phyloP scores from a whole-genome alignment of 176 grass and related monocot genomes.

The Chrysopogon serrulatus region DNA sequence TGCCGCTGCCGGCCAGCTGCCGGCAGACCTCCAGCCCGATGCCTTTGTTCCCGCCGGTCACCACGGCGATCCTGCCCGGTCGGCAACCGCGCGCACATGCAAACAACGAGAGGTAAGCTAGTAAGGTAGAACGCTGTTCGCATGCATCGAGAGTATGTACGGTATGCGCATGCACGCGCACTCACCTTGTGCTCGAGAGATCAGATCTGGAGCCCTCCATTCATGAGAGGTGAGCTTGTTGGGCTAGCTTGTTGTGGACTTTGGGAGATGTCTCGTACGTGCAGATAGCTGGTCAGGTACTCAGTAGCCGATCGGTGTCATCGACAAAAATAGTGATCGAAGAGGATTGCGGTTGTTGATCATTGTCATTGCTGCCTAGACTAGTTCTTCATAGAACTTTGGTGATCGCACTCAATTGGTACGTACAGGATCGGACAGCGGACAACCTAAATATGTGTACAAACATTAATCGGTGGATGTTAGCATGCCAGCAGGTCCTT shows the following conservation, averaged over 20 bases:
- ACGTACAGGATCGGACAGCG: background rate
- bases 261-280: background rate
- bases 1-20: constrained; percentile 25
- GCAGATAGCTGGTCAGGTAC: background rate
- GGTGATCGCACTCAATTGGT: background rate
- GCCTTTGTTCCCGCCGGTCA: constrained; percentile 51
- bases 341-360: background rate
- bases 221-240: background rate
- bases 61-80: constrained; percentile 31
- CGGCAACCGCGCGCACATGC: background rate
- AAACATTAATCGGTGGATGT: background rate
- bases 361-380: background rate
- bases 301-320: background rate
- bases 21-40: constrained; percentile 47
- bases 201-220: background rate
- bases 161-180: no score
- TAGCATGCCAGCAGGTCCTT: background rate
- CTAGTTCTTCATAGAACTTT: background rate
- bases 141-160: background rate
- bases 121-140: background rate
- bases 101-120: no score
- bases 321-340: background rate
- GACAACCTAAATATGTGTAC: no score
- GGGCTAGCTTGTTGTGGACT: background rate
- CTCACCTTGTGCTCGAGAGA: background rate